Base-by-base conservation (phyloP, 164 flowering plant species). In the Stephania yunnanensis region DNA sequence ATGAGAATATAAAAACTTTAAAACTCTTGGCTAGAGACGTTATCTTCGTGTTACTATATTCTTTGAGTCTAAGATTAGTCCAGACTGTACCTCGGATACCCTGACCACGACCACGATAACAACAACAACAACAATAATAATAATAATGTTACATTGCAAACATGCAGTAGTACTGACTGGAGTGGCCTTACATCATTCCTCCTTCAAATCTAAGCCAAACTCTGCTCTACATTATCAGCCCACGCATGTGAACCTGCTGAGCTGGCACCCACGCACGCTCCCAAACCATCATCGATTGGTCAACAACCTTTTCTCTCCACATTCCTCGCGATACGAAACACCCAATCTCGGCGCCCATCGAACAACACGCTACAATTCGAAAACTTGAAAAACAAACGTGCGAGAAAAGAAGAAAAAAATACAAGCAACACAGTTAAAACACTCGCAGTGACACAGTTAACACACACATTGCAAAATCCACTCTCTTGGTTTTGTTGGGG, bases 241-340 rank as follows among this genome's bases (percentile, higher is more conserved):
- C 20, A 66, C 46, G n/a, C 76, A 70, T 70, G 66, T 61, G 44
- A 44, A 44, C 7, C 1, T 15, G 73, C 61, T 76, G 74, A 76
- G 70, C 78, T 76, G 74, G 74, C 70, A 61, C 29, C 15, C 77
- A 75, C 71, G 68, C 77, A 70, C 77, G 52, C 64, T 69, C 30
- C 68, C 72, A 55, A 75, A 25, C 69, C 44, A 25, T 44, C 77
- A 69, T 75, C 44, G 31, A 76, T 76, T 76, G 74, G 78, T 71
- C 78, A 71, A 76, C 29, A 20, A 7, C 20, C 50, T 20, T 69
- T 44, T 19, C 64, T 19, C 7, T 52, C 36, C 8, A 30, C 31
- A 31, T 1, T 42, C 46, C 15, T 36, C 5, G 50, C 42, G 42
- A 36, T 36, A 36, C 42, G 4, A 36, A 2, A 2, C 42, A 36